Base-by-base conservation (phyloP, 2,329 filamentous ascomycete species). In the Canariomyces notabilis region DNA sequence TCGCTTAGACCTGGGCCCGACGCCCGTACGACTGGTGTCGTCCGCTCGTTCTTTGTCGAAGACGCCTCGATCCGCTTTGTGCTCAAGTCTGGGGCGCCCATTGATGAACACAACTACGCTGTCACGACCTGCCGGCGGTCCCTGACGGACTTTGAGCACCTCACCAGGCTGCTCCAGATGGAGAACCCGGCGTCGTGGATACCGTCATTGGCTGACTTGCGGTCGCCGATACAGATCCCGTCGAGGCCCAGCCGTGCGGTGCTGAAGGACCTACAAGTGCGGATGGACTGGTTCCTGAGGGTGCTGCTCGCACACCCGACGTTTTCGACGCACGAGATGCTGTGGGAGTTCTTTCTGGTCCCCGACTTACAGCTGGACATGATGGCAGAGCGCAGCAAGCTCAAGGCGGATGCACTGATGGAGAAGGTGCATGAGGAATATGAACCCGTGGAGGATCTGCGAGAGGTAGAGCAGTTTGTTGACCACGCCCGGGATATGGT, bases 321-420 rank as follows among this genome's bases (percentile, higher is more conserved):
- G 0, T 96, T 98, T 62, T 80, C 89, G 0, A 95, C 88, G 0
- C 94, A 98, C 61, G 93, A 98, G 69, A 89, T 97, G 77, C 76
- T 98, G 2, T 98, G 93, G 94, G 93, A 98, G 59, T 98, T 98
- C 68, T 95, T 98, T 67, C 76, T 98, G 1, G 90, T 98, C 11
- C 93, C 93, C 1, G 93, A 98, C 57, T 80, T 98, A 40, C 88
- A 95, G 62, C 78, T 87, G 0, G 82, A 89, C 16, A 89, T 90
- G 79, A 91, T 97, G 76, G 85, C 87, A 43, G 85, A 95, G 64
- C 81, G 93, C 40, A 95, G 87, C 53, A 82, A 82, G 45, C 80
- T 89, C 51, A 98, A 98, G 67, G 87, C 89, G 4, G 85, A 90
- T 63, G 81, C 85, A 0, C 79, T 91, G 21, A 73, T 80, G 3